phyloP scores from a whole-genome alignment of 2,329 filamentous ascomycete species.

The Xylogone sp. region DNA sequence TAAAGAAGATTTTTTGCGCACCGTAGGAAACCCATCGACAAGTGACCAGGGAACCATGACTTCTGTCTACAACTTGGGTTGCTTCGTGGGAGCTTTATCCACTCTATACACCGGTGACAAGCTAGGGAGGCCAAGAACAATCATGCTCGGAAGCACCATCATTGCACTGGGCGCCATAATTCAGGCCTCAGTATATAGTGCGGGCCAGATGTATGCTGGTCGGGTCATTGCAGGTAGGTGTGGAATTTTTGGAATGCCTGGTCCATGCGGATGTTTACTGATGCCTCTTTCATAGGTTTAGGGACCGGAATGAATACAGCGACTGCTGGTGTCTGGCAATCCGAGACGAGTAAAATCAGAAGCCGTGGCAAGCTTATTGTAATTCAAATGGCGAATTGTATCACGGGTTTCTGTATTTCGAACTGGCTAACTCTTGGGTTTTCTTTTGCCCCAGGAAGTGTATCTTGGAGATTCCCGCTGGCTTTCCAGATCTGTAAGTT shows the following conservation, averaged over 20 bases:
- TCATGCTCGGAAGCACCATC: slow-evolving; percentile 45
- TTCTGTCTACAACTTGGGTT: slow-evolving; percentile 39
- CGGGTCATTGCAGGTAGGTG: slow-evolving; percentile 26
- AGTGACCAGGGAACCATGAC: slow-evolving; percentile 38
- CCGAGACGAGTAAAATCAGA: slow-evolving; percentile 16
- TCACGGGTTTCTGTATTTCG: slow-evolving; percentile 51
- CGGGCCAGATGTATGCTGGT: slow-evolving; percentile 37
- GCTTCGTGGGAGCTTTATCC: slow-evolving; percentile 36
- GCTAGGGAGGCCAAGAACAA: slow-evolving; percentile 53
- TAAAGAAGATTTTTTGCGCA: slow-evolving; percentile 38
- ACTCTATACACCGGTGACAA: slow-evolving; percentile 47
- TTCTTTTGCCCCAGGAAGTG: slow-evolving; percentile 22
- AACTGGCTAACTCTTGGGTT: slow-evolving; percentile 30
- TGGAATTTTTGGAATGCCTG: slow-evolving; percentile 17
- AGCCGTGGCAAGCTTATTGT: slow-evolving; percentile 20
- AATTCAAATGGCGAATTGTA: slow-evolving; percentile 44
- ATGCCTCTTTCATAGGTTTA: neutral
- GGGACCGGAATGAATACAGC: slow-evolving; percentile 45
- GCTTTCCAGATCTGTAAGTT: slow-evolving; percentile 30
- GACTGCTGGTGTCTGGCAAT: slow-evolving; percentile 65
- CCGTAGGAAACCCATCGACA: slow-evolving; percentile 34
- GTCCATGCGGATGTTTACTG: neutral
- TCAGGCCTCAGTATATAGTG: slow-evolving; percentile 28
- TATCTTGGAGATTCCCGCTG: slow-evolving; percentile 29
- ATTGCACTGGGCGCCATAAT: slow-evolving; percentile 21